Evolutionary conservation across 805 yeast species (phyloP), one percentile per base, ranked within the genome.

Genomic region (Ogataea populi-albae): DNA sequence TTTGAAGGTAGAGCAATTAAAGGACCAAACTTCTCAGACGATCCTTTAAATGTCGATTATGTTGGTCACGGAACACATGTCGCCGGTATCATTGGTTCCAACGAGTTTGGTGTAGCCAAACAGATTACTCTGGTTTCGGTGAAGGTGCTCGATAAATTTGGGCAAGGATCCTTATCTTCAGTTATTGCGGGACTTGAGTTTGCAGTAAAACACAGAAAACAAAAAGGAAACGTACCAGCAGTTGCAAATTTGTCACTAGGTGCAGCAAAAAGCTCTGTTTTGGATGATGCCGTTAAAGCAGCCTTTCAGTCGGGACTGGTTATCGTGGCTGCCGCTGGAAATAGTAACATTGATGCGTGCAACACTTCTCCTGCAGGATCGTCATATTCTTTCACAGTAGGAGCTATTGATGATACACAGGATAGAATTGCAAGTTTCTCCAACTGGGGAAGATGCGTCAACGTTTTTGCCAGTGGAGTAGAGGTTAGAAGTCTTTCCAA

Each of bases 31-130:
- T 75, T 79, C 39, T 79, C 86, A 0, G 65, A 64, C 2, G 81
- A 76, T 45, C 76, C 77, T 1, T 52, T 66, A 1, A 86, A 85
- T 5, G 38, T 50, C 4, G 96, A 89, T 55, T 62, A 62, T 7
- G 80, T 81, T 48, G 96, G 96, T 0, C 97, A 88, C 57, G 97
- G 96, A 0, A 86, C 96, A 1, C 96, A 88, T 59, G 94, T 89
- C 31, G 95, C 96, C 0, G 96, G 96, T 3, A 65, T 86, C 9
- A 73, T 86, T 37, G 96, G 91, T 0, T 85, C 96, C 2, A 68
- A 63, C 35, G 75, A 79, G 2, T 88, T 67, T 62, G 97, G 97
- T 5, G 93, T 86, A 3, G 86, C 95, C 12, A 88, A 89, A 56
- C 60, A 73, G 26, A 76, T 75, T 11, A 65, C 67, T 7, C 54